Evolutionary conservation across 2,329 filamentous ascomycete species (phyloP).

Genomic region (Beauveria scarabaeidicola): DNA sequence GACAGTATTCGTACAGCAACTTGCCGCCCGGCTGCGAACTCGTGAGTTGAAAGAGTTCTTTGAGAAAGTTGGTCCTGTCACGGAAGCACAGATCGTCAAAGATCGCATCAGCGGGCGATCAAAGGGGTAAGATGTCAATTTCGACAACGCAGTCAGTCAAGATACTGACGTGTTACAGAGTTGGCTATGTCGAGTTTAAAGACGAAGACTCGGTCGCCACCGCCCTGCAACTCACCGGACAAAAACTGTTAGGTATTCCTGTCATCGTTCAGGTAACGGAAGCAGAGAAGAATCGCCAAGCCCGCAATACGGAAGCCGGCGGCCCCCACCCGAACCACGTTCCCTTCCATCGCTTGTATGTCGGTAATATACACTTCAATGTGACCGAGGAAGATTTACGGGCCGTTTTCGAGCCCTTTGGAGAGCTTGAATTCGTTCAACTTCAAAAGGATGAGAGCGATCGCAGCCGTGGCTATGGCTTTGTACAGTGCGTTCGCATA

Average conservation of each 20-base stretch:
- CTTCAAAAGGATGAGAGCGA: slow-evolving; percentile 92
- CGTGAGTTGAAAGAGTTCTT: slow-evolving; percentile 93
- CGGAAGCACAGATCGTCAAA: slow-evolving; percentile 97
- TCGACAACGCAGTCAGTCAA: slow-evolving; percentile 1
- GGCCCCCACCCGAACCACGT: slow-evolving; percentile 69
- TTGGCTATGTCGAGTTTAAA: slow-evolving; percentile 99
- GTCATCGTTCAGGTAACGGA: slow-evolving; percentile 98
- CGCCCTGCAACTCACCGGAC: slow-evolving; percentile 95
- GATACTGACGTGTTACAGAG: slow-evolving; percentile 49
- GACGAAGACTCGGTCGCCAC: slow-evolving; percentile 86
- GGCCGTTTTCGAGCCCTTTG: slow-evolving; percentile 95
- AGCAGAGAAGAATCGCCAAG: slow-evolving; percentile 98
- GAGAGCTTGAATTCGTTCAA: slow-evolving; percentile 94
- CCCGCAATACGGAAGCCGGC: slow-evolving; percentile 67
- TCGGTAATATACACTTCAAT: slow-evolving; percentile 99
- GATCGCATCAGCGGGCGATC: slow-evolving; percentile 93
- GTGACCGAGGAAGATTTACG: slow-evolving; percentile 94
- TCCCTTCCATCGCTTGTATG: slow-evolving; percentile 95
- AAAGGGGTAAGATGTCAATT: slow-evolving; percentile 67
- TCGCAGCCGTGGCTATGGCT: slow-evolving; percentile 90
- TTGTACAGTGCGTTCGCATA: slow-evolving; percentile 65
- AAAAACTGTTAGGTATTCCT: slow-evolving; percentile 95
- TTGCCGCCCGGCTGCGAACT: slow-evolving; percentile 85
- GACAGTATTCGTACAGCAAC: slow-evolving; percentile 97
- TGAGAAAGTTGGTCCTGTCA: slow-evolving; percentile 87